These are phyloP conservation scores for Penicillium parvum DNA, from an alignment of 495 filamentous ascomycete species.

Conservation along the genomic window DNA sequence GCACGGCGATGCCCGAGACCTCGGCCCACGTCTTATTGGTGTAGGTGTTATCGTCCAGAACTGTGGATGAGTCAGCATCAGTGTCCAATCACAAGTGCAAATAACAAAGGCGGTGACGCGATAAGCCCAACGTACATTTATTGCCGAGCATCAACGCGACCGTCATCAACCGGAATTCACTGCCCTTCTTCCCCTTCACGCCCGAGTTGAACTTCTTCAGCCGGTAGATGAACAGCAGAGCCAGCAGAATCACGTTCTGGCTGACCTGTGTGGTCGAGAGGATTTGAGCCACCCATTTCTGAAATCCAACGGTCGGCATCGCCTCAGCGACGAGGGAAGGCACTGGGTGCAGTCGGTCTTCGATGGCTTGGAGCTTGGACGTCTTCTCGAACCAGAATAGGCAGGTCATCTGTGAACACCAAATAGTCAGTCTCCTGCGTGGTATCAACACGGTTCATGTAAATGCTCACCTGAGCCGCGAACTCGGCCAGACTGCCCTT, in stretches of 20 bases:
- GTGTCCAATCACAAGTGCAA: background rate
- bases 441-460: background rate
- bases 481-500: constrained; percentile 76
- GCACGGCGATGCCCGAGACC: constrained; percentile 89
- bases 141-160: constrained; percentile 98
- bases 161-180: constrained; percentile 91
- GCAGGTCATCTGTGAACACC: constrained; percentile 71
- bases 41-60: constrained; percentile 98
- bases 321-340: constrained; percentile 62
- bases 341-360: constrained; percentile 53
- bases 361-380: constrained; percentile 65
- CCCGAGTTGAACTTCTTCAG: constrained; percentile 83
- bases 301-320: constrained; percentile 71
- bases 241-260: constrained; percentile 89
- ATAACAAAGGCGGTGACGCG: constrained; percentile 18
- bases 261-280: constrained; percentile 94
- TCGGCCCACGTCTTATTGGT: constrained; percentile 99
- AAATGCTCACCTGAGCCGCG: constrained; percentile 63
- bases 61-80: constrained; percentile 44
- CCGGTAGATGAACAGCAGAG: constrained; percentile 88
- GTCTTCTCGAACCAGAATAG: constrained; percentile 98
- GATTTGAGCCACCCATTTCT: constrained; percentile 90
- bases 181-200: constrained; percentile 86
- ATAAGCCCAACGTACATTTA: constrained; percentile 65
- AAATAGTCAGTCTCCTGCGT: constrained; percentile 2